These are phyloP conservation scores for Brassica carinata DNA, from an alignment of 345 rosid species.

Conservation along the genomic window DNA sequence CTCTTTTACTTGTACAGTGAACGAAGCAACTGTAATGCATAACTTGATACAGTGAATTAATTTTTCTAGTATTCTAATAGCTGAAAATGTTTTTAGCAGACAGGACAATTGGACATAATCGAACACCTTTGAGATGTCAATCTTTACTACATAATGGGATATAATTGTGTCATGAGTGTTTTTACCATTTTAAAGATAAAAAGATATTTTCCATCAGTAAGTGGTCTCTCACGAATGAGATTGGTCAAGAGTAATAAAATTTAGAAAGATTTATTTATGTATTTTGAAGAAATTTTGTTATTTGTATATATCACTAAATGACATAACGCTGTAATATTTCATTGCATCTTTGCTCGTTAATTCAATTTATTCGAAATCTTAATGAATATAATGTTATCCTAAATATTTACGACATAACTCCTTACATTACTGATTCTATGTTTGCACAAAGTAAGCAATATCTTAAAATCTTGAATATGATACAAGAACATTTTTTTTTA, in stretches of 20 bases:
- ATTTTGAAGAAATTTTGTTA: too few species aligned
- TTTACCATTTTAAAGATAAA: not conserved
- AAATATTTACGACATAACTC: not conserved
- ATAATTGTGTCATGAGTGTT: not conserved
- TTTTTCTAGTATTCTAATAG: too few species aligned
- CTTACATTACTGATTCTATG: not conserved
- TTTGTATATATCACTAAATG: not conserved
- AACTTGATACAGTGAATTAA: too few species aligned
- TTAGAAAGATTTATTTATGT: too few species aligned
- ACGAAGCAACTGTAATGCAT: too few species aligned
- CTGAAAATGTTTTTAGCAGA: too few species aligned
- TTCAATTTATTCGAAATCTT: not conserved
- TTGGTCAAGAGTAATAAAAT: not conserved
- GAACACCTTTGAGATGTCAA: too few species aligned
- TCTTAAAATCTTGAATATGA: not conserved
- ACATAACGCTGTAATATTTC: not conserved
- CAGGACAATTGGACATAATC: too few species aligned
- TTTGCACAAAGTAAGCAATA: not conserved
- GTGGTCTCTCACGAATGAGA: not conserved
- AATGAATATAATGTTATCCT: not conserved
- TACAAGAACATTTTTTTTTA: not conserved
- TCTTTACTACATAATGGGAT: too few species aligned
- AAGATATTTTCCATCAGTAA: not conserved
- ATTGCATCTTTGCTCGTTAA: not conserved
- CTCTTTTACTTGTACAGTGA: too few species aligned